Percentiles rank a stretch among this genome's conserved stretches.
Conservation (phyloP, 140 eudicot species). For the Oenanthe javanica region DNA sequence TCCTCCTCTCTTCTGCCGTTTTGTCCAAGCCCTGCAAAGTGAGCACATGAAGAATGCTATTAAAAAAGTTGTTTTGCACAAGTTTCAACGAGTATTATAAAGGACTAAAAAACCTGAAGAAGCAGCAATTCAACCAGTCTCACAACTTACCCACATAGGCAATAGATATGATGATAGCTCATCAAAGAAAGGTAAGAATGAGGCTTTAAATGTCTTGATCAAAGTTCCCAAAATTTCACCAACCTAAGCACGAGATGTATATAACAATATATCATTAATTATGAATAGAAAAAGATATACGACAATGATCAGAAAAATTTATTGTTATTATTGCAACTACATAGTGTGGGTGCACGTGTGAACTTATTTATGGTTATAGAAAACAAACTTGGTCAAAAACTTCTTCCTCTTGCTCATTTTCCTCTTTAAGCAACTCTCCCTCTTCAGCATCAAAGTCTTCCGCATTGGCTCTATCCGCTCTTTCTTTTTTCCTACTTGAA, state of each 20-base stretch:
- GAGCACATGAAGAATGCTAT: background rate
- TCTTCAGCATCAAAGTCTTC: conserved; percentile 99
- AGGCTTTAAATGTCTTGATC: conserved; percentile 85
- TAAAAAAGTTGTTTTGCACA: background rate
- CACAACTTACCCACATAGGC: conserved; percentile 97
- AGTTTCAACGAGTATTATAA: background rate
- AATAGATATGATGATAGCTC: conserved; percentile 81
- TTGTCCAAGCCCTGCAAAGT: conserved; percentile 83
- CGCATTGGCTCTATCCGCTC: conserved; percentile 93
- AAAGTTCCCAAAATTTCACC: conserved; percentile 96
- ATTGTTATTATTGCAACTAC: background rate
- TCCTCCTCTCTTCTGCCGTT: conserved; percentile 95
- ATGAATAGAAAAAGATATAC: background rate
- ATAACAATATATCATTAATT: background rate
- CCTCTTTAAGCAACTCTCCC: conserved; percentile 87
- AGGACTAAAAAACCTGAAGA: background rate
- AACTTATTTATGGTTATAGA: background rate
- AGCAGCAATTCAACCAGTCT: background rate
- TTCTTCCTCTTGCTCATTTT: conserved; percentile 99
- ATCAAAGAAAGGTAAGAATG: conserved; percentile 95
- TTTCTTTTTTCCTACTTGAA: conserved; percentile 86
- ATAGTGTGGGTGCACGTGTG: background rate
- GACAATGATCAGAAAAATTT: background rate
- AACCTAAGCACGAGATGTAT: conserved; percentile 36
- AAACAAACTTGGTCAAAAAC: conserved; percentile 85